Base-by-base conservation (phyloP, 805 yeast genomes). In the Wickerhamomyces rabaulensis region DNA sequence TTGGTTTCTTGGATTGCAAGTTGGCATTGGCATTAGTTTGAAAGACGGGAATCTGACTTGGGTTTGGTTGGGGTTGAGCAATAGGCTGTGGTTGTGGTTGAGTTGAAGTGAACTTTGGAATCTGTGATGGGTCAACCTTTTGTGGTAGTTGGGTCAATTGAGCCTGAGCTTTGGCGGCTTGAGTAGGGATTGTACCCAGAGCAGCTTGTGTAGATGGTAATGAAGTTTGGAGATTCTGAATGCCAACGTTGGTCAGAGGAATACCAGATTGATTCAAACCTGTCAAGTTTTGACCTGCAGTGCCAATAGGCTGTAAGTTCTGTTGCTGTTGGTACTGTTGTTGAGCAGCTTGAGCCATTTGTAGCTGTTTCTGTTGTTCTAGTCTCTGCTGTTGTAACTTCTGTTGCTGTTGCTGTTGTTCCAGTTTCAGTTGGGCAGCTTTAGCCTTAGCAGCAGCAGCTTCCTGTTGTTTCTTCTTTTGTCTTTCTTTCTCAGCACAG, bases 401-500 rank as follows among this genome's bases (percentile, higher is more conserved):
- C 54, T 43, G 61, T 51, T 54, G 65, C 54, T 55, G 65, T 47
- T 71, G 61, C 52, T 75, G 74, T 52, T 79, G 82, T 49, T 76
- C 81, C 4, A 76, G 67, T 49, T 70, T 73, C 38, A 73, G 49
- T 20, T 78, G 79, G 2, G 80, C 82, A 21, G 78, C 80, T 51
- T 74, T 74, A 6, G 82, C 80, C 57, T 70, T 73, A 4, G 82
- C 78, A 39, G 82, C 78, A 4, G 86, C 83, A 45, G 75, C 72
- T 56, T 82, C 87, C 45, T 80, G 78, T 61, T 80, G 85, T 44
- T 78, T 79, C 62, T 80, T 78, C 65, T 87, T 79, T 41, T 75
- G 81, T 51, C 75, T 79, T 60, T 91, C 97, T 65, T 87, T 80
- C 56, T 90, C 97, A 19, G 82, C 82, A 47, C 87, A 79, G 52